Evolutionary conservation across 2,329 filamentous ascomycete genomes (phyloP), one percentile per base, ranked within the genome.

Genomic region (Rugonectria rugulosa): DNA sequence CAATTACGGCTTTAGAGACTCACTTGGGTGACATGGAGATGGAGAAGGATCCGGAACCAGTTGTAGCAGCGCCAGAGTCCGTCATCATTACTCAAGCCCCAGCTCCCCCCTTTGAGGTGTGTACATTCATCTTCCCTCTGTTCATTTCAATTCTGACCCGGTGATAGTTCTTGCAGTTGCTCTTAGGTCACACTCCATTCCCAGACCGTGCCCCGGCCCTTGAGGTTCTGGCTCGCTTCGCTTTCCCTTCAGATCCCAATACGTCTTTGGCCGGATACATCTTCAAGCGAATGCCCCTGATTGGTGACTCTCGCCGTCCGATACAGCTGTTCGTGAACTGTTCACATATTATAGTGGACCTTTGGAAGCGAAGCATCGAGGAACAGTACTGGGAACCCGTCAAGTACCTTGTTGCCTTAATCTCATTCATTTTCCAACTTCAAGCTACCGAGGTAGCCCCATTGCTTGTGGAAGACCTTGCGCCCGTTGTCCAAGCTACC

Each of bases 291-390:
- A 73, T 94, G n/a, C 84, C 88, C 0, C 69, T 78, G 6, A 79
- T 87, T 58, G 82, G 83, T 46, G 78, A 73, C 41, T 75, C 70
- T 50, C 75, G 68, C 48, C 79, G 75, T 56, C 83, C 75, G 43
- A 78, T 75, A 72, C 84, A 75, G 68, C 77, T 90, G 4, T 81
- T 89, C 1, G 75, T 88, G 9, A 83, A 87, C 56, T 87, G 92
- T 60, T 86, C 85, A 45, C 78, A 84, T 43, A 76, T 86, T 24
- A 73, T 92, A 17, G 79, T 91, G 44, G 78, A 81, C 14, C 71
- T 94, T 12, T 94, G 91, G 90, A 79, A 79, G 14, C 81, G 79
- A 17, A 92, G 90, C 68, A 74, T 88, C 6, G 76, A 82, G 10
- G 89, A 93, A 63, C 78, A 79, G 61, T 77, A 85, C 72, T 85